A percentile compares a stretch with the other conserved stretches of the same genome.
Evolutionary conservation across 176 grass and related monocot species (phyloP).

Genomic region (Eremochloa ophiuroides): DNA sequence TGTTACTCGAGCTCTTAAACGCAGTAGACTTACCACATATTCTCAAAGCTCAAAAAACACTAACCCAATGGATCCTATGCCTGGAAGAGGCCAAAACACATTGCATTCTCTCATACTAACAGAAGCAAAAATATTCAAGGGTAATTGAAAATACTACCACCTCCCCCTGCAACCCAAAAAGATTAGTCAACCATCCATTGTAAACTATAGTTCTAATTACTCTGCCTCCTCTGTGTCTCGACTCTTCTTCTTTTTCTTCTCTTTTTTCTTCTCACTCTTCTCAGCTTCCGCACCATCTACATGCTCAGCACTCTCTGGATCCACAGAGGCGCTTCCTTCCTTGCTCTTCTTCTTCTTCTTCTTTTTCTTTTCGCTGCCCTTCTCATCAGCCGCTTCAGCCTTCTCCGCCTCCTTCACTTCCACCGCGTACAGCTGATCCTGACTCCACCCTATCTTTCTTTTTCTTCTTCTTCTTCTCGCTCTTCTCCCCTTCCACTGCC

Average conservation of each 20-base stretch:
- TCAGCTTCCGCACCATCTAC: slow-evolving; percentile 29
- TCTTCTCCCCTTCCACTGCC: slow-evolving; percentile 46
- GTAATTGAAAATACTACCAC: neutral
- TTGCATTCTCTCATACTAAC: slow-evolving; percentile 6
- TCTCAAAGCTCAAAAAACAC: neutral
- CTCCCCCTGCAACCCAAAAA: neutral
- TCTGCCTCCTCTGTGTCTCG: slow-evolving; percentile 37
- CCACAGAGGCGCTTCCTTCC: slow-evolving; percentile 31
- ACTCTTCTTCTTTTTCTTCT: slow-evolving; percentile 92
- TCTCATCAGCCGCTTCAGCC: slow-evolving; percentile 22
- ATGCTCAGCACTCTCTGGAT: neutral
- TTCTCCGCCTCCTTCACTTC: slow-evolving; percentile 34
- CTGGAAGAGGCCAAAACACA: neutral
- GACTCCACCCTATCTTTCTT: slow-evolving; percentile 55
- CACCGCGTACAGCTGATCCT: slow-evolving; percentile 22
- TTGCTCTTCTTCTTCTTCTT: slow-evolving; percentile 75
- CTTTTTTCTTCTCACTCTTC: slow-evolving; percentile 69
- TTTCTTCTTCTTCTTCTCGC: slow-evolving; percentile 87
- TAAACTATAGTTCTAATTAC: slow-evolving; percentile 15
- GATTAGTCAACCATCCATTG: neutral
- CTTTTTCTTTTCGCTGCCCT: slow-evolving; percentile 59
- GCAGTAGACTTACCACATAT: neutral
- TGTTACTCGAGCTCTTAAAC: neutral
- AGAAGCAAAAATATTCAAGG: neutral
- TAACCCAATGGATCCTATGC: neutral